Conservation (phyloP, 495 filamentous ascomycete genomes). For the Neurospora sp. region DNA sequence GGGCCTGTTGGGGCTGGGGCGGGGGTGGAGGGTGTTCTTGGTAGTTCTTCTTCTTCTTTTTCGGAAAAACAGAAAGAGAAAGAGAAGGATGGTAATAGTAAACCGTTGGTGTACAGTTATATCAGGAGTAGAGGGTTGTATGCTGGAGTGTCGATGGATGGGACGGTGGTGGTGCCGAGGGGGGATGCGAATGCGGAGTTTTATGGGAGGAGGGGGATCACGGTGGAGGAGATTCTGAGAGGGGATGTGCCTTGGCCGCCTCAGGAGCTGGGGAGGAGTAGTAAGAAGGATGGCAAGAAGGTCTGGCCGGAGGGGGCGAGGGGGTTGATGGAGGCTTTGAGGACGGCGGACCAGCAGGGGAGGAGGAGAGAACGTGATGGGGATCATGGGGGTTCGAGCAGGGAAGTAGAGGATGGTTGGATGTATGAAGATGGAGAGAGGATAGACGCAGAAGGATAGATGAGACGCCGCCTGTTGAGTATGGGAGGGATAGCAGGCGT, state of each 20-base stretch:
- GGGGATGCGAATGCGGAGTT: slow-evolving; percentile 71
- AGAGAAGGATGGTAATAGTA: slow-evolving; percentile 5
- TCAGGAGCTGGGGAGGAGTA: background rate
- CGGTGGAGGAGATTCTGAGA: slow-evolving; percentile 50
- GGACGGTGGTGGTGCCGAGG: slow-evolving; percentile 64
- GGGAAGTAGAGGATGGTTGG: background rate
- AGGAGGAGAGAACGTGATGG: slow-evolving; percentile 41
- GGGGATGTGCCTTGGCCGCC: slow-evolving; percentile 43
- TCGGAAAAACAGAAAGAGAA: background rate
- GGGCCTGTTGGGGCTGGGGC: slow-evolving; percentile 64
- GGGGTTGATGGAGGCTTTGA: slow-evolving; percentile 55
- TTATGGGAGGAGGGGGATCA: slow-evolving; percentile 49
- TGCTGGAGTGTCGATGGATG: slow-evolving; percentile 64
- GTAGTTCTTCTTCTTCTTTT: background rate
- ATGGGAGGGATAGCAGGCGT: background rate
- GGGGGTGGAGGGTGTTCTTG: slow-evolving; percentile 27
- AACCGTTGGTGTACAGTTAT: slow-evolving; percentile 60
- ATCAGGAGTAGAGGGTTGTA: slow-evolving; percentile 71
- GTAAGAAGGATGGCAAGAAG: background rate
- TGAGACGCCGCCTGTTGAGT: background rate
- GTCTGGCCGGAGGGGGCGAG: slow-evolving; percentile 24
- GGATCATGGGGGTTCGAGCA: slow-evolving; percentile 11
- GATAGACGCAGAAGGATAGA: background rate
- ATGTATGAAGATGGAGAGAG: slow-evolving; percentile 45
- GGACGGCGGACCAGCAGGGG: slow-evolving; percentile 60